phyloP scores from a whole-genome alignment of 163 green algal genomes.

The Trebouxiophyceae sp. region DNA sequence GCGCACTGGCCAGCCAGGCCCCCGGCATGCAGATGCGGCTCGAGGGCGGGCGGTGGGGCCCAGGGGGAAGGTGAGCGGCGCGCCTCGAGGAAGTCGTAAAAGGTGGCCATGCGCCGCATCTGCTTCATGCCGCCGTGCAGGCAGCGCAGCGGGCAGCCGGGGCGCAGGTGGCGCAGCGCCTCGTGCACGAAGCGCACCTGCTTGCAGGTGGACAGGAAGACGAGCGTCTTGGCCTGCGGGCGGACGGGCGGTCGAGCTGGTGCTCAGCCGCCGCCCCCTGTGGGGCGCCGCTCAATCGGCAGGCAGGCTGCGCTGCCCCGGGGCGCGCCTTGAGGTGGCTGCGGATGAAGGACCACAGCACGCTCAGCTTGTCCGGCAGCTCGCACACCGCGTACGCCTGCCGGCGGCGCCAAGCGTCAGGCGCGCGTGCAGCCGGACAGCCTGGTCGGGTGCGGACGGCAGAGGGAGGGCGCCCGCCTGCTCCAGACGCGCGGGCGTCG shows the following conservation, averaged over 20 bases:
- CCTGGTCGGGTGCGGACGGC: no score
- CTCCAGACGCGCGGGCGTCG: constrained; percentile 88
- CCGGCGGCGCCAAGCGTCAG: constrained; percentile 2
- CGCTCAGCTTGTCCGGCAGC: constrained; percentile 80
- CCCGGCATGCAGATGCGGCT: no score
- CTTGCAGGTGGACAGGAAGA: constrained; percentile 98
- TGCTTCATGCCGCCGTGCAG: constrained; percentile 95
- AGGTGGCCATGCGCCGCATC: constrained; percentile 78
- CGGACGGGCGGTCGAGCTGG: no score
- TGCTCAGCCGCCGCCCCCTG: no score
- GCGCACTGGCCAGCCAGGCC: no score
- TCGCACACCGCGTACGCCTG: constrained; percentile 49
- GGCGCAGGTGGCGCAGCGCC: constrained; percentile 77
- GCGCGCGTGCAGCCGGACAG: no score
- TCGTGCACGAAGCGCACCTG: constrained; percentile 82
- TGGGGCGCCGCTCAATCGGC: no score
- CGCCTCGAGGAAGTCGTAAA: constrained; percentile 84
- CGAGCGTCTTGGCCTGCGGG: constrained; percentile 49
- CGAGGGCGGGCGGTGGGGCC: neutral
- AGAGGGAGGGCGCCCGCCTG: constrained; percentile 35
- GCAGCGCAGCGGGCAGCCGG: constrained; percentile 75
- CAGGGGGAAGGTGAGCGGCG: neutral
- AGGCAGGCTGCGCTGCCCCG: no score
- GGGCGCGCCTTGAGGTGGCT: constrained; percentile 71
- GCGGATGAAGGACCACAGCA: constrained; percentile 95